Conservation (phyloP, 2,329 filamentous ascomycete genomes). For the Hypocrella siamensis region DNA sequence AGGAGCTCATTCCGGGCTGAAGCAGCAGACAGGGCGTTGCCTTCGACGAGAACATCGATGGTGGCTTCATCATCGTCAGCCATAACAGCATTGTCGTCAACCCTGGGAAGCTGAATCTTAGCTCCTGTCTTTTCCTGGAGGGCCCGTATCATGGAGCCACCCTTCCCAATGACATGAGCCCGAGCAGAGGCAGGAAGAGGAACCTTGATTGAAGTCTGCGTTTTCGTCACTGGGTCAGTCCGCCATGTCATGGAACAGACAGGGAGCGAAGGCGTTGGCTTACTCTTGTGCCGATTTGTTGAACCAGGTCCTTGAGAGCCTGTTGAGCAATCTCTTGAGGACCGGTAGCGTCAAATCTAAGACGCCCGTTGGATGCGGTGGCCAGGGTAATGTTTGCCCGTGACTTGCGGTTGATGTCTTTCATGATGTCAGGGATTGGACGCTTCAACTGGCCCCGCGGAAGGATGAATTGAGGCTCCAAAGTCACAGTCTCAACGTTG, state of each 20-base stretch:
- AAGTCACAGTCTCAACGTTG: constrained; percentile 58
- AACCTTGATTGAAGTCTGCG: constrained; percentile 46
- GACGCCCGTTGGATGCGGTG: constrained; percentile 52
- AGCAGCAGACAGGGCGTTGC: constrained; percentile 75
- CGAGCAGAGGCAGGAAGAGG: constrained; percentile 71
- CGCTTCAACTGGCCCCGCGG: constrained; percentile 68
- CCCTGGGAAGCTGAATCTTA: constrained; percentile 75
- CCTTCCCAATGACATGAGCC: constrained; percentile 83
- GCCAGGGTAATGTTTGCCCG: constrained; percentile 73
- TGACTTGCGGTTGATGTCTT: constrained; percentile 84
- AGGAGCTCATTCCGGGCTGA: constrained; percentile 72
- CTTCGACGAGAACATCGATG: constrained; percentile 79
- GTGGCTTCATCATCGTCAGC: constrained; percentile 66
- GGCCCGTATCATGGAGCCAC: constrained; percentile 77
- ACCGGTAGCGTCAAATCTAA: constrained; percentile 75
- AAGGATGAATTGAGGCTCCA: constrained; percentile 62
- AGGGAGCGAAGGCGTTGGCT: constrained; percentile 9
- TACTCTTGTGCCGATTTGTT: constrained; percentile 77
- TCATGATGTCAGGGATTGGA: constrained; percentile 69
- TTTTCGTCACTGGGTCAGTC: constrained; percentile 3
- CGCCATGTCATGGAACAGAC: too few species aligned
- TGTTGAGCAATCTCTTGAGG: constrained; percentile 72
- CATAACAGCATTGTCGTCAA: constrained; percentile 42
- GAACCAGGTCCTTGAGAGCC: constrained; percentile 77
- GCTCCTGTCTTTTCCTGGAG: constrained; percentile 84